These are phyloP conservation scores for Silene vulgaris DNA, from an alignment of 179 eudicot genomes.

Conservation along the genomic window DNA sequence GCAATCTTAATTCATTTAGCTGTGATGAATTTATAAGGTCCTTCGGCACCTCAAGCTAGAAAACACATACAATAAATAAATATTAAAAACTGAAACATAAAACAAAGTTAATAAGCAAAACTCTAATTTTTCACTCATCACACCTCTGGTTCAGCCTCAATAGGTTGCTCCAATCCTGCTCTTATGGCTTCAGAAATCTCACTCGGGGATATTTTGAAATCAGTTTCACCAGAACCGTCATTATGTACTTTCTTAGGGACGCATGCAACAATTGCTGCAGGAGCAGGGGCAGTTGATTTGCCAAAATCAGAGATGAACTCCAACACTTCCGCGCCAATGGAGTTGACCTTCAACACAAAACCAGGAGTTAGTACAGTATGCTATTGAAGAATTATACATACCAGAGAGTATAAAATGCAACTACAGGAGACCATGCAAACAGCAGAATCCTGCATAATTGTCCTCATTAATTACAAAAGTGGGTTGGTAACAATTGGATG, in stretches of 20 bases:
- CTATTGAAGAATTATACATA: neutral
- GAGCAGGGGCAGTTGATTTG: conserved; percentile 82
- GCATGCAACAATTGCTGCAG: conserved; percentile 98
- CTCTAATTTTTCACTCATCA: conserved; percentile 6
- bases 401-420: neutral
- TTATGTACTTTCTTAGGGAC: conserved; percentile 81
- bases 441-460: neutral
- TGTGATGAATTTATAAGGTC: conserved; percentile 61
- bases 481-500: neutral
- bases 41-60: conserved; percentile 97
- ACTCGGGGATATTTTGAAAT: conserved; percentile 60
- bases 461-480: neutral
- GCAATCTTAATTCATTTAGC: conserved; percentile 52
- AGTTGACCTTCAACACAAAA: conserved; percentile 61
- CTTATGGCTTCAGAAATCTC: conserved; percentile 82
- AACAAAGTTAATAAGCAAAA: neutral
- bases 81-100: neutral
- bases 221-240: conserved; percentile 75
- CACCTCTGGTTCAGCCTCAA: conserved; percentile 98
- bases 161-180: conserved; percentile 78
- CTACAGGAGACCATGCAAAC: conserved; percentile 11
- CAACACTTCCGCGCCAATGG: conserved; percentile 74
- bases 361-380: conserved; percentile 1
- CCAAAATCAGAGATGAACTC: conserved; percentile 91
- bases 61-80: neutral